Conservation (phyloP, 768 basidiomycete genomes). For the Termitomyces sp. region DNA sequence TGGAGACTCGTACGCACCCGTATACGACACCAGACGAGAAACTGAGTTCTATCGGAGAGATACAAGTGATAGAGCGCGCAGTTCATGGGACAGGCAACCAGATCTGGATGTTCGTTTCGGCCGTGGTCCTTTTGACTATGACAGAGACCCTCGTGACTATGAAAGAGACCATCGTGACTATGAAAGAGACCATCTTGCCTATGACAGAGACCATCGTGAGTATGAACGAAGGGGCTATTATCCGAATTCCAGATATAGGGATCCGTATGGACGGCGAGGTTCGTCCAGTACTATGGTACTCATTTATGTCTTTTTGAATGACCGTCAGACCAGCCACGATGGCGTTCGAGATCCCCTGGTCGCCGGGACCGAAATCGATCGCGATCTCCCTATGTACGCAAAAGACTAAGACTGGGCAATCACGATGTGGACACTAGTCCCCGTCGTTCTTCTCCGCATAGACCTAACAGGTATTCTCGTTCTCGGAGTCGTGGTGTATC, state of each 20-base stretch:
- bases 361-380: conserved; percentile 22
- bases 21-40: conserved; percentile 23
- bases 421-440: conserved; percentile 22
- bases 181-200: conserved; percentile 16
- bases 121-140: conserved; percentile 9
- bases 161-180: conserved; percentile 19
- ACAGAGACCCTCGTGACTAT: conserved; percentile 15
- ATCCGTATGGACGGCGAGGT: conserved; percentile 14
- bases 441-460: conserved; percentile 15
- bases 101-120: conserved; percentile 10
- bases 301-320: not conserved
- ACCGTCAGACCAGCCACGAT: not conserved
- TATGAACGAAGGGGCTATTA: conserved; percentile 18
- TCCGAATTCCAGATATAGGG: conserved; percentile 17
- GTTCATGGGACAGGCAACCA: conserved; percentile 13
- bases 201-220: conserved; percentile 16
- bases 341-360: conserved; percentile 19
- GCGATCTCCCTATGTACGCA: conserved; percentile 15
- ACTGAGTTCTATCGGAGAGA: conserved; percentile 8
- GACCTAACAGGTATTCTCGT: conserved; percentile 5
- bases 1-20: conserved; percentile 27
- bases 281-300: not conserved
- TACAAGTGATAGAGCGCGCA: conserved; percentile 1
- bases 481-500: conserved; percentile 10
- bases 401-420: conserved; percentile 22